Evolutionary conservation across 345 rosid genomes (phyloP), one percentile per base, ranked within the genome.

Genomic region (Sisymbrium irio): DNA sequence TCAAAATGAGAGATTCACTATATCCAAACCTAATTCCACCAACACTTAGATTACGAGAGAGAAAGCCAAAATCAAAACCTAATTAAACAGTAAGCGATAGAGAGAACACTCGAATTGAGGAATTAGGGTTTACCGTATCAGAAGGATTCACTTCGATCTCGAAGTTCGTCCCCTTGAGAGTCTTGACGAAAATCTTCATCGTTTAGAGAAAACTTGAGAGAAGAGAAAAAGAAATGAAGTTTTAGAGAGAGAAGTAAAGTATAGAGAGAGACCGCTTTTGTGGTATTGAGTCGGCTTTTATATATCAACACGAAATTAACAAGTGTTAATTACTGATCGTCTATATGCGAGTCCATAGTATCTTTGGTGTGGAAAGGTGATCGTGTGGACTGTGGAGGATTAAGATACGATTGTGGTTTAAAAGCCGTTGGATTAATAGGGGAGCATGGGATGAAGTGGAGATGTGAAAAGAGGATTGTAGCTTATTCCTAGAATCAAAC

Each of bases 101-200:
- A 35, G 19, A 4, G 18, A 15, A n/a, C 28, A 2, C 32, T 65
- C 27, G 42, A 45, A 56, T 66, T 54, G 15, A n/a, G 12, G 17
- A 27, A 51, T 32, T 41, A 62, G 54, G 46, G 1, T 10, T 30
- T 58, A 89, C 93, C 83, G 76, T 65, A 68, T 89, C 93, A 44
- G 81, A 69, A 3, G 92, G 88, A 17, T 81, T 80, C 4, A 89
- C 96, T 78, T 89, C 86, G 83, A 89, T 71, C 44, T 87, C 88
- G 84, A 89, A 89, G 79, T 76, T 65, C 33, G 87, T 78, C 14
- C 93, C 93, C 73, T 85, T 89, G 83, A 89, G 88, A 58, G 92
- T 87, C 82, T 87, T 89, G 3, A 89, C 84, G 61, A 80, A 86
- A 82, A 87, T 68, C 91, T 85, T 89, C 92, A 89, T 89, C 86